phyloP scores from a whole-genome alignment of 345 rosid genomes.

The Salix dunnii region DNA sequence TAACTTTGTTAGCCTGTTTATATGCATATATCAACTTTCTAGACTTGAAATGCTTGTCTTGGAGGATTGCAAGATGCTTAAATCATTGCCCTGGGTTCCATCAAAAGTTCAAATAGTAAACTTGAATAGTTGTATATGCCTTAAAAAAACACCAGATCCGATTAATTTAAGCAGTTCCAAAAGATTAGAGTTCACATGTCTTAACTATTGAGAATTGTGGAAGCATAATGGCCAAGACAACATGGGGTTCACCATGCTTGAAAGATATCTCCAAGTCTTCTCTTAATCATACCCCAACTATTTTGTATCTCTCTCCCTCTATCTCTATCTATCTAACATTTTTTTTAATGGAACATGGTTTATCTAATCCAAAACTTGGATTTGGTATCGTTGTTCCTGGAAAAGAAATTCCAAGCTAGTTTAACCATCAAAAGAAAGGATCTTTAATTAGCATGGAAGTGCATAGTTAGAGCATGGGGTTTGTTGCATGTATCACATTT shows the following conservation, averaged over 20 bases:
- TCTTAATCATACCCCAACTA: neutral
- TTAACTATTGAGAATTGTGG: too few relatives aligned
- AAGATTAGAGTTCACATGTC: too few relatives aligned
- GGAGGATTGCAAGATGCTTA: too few relatives aligned
- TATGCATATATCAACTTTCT: fast-evolving
- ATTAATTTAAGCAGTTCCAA: too few relatives aligned
- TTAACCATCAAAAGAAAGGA: neutral
- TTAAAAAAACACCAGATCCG: too few relatives aligned
- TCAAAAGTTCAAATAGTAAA: too few relatives aligned
- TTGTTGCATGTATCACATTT: neutral
- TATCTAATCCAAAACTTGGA: neutral
- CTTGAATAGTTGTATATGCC: too few relatives aligned
- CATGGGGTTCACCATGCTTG: neutral
- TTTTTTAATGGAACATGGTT: neutral
- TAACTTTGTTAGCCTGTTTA: too few relatives aligned
- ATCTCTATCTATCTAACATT: neutral
- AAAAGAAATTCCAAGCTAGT: neutral
- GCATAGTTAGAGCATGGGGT: neutral
- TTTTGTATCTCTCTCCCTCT: neutral
- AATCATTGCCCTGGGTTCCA: too few relatives aligned
- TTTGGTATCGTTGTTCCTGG: neutral
- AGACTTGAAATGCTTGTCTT: too few relatives aligned
- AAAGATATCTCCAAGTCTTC: neutral
- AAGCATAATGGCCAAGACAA: too few relatives aligned
- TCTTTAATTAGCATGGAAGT: neutral